Conservation (phyloP, 192 early-diverging fungal species). For the Backusella tuberculispora region DNA sequence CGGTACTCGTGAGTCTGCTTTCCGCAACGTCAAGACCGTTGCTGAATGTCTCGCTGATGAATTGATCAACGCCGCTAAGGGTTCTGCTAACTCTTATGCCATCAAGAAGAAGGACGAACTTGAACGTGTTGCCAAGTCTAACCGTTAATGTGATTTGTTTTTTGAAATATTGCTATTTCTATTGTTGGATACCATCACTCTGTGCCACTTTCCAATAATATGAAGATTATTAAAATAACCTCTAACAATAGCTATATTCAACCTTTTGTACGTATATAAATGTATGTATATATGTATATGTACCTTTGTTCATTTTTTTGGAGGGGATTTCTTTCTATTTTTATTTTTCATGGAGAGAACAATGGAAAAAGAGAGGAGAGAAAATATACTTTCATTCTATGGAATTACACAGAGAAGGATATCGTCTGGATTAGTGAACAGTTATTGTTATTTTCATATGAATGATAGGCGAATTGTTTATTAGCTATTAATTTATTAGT, state of each 20-base stretch:
- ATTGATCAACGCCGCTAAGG: slow-evolving; percentile 97
- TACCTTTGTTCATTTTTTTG: neutral
- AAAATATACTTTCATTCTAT: no score
- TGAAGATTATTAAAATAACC: neutral
- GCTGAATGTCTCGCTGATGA: slow-evolving; percentile 99
- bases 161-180: slow-evolving; percentile 3
- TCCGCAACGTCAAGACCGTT: slow-evolving; percentile 99
- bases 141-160: slow-evolving; percentile 22
- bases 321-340: neutral
- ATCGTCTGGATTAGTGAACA: no score
- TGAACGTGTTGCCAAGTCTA: slow-evolving; percentile 84
- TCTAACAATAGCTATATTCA: neutral
- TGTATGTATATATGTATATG: neutral
- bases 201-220: neutral
- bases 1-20: slow-evolving; percentile 97
- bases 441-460: no score
- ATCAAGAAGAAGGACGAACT: slow-evolving; percentile 99
- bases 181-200: neutral
- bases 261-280: neutral
- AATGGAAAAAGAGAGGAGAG: no score
- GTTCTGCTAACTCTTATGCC: slow-evolving; percentile 99
- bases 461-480: no score
- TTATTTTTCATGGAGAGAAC: no score
- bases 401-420: no score
- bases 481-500: no score